Conservation (phyloP, 2,329 filamentous ascomycete species). For the Penicillium sp. region DNA sequence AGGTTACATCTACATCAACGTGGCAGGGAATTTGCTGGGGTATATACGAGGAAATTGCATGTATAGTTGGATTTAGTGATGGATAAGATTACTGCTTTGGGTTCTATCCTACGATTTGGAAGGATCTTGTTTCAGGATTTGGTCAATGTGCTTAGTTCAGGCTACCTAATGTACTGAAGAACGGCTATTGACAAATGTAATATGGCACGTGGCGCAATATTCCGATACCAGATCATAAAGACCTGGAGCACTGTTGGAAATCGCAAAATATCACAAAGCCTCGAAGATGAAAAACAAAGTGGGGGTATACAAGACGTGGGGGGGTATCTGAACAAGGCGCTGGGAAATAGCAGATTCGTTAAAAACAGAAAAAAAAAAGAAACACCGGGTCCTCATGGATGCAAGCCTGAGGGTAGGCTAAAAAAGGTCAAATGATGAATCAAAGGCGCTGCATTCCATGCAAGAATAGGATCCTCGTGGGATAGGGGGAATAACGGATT, state of each 20-base stretch:
- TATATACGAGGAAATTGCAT: neutral
- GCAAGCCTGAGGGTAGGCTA: slow-evolving; percentile 9
- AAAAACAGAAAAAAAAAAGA: slow-evolving; percentile 6
- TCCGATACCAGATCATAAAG: neutral
- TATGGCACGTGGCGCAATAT: slow-evolving; percentile 7
- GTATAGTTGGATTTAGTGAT: neutral
- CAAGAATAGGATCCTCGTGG: neutral
- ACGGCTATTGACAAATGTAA: neutral
- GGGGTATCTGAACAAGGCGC: slow-evolving; percentile 22
- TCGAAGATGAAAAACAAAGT: slow-evolving; percentile 3
- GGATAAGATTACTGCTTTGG: neutral
- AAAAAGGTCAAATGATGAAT: slow-evolving; percentile 6
- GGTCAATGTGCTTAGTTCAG: slow-evolving; percentile 3
- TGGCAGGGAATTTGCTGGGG: neutral
- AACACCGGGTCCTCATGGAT: slow-evolving; percentile 19
- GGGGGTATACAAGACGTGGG: slow-evolving; percentile 11
- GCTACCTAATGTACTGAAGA: slow-evolving; percentile 6
- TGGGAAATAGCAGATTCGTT: slow-evolving; percentile 11
- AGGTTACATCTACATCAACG: slow-evolving; percentile 7
- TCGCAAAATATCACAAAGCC: neutral
- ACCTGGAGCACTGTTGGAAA: neutral
- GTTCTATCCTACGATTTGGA: neutral
- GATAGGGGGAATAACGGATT: neutral
- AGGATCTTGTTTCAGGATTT: neutral
- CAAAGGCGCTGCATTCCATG: slow-evolving; percentile 6